phyloP scores from a whole-genome alignment of 2,329 filamentous ascomycete species.

The Dothiorella sarmentorum region DNA sequence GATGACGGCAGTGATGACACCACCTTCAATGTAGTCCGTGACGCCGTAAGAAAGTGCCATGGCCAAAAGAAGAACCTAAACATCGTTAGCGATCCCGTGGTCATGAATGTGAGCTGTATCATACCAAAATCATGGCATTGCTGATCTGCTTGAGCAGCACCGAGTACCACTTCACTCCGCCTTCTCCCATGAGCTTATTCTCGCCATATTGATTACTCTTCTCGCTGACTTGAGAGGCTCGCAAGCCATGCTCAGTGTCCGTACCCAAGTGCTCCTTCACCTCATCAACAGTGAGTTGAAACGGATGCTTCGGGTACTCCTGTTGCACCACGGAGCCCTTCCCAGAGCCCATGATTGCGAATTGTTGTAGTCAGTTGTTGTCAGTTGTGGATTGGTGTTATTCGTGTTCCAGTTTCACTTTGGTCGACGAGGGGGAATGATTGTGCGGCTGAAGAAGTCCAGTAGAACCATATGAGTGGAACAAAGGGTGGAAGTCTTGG shows the following conservation, averaged over 20 bases:
- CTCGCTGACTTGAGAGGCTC: constrained; percentile 18
- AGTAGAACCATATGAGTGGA: neutral
- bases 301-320: constrained; percentile 24
- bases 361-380: neutral
- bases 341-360: constrained; percentile 19
- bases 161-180: constrained; percentile 23
- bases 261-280: constrained; percentile 18
- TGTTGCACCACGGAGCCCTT: constrained; percentile 18
- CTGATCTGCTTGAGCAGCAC: constrained; percentile 35
- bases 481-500: neutral
- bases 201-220: constrained; percentile 23
- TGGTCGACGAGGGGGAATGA: neutral
- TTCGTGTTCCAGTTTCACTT: neutral
- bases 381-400: neutral
- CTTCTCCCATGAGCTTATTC: constrained; percentile 24
- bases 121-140: constrained; percentile 38
- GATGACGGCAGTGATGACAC: constrained; percentile 63
- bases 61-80: constrained; percentile 68
- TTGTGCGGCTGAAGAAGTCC: constrained; percentile 9
- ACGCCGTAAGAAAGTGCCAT: constrained; percentile 67
- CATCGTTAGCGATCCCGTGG: neutral
- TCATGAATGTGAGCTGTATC: neutral
- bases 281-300: constrained; percentile 21
- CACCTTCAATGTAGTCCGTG: constrained; percentile 61
- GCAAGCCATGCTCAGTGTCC: constrained; percentile 22